These are phyloP conservation scores for Alternaria burnsii DNA, from an alignment of 2,329 filamentous ascomycete species.

Conservation along the genomic window DNA sequence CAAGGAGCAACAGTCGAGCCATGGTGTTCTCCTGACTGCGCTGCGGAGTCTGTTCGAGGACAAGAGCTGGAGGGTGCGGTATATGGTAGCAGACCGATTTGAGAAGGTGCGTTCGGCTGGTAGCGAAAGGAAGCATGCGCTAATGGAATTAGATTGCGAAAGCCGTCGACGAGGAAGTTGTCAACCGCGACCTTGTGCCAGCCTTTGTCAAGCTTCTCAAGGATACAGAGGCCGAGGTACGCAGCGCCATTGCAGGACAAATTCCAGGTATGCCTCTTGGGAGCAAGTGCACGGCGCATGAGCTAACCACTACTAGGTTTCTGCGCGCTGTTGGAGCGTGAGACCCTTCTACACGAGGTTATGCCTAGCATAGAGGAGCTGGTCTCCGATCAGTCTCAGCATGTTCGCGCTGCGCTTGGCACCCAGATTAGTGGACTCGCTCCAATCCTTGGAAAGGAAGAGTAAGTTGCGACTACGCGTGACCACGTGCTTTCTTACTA, in stretches of 20 bases:
- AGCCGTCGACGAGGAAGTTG: slow-evolving; percentile 96
- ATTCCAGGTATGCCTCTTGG: slow-evolving; percentile 72
- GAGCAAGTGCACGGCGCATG: slow-evolving; percentile 9
- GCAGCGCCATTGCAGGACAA: slow-evolving; percentile 95
- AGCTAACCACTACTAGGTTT: slow-evolving; percentile 70
- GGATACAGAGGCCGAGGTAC: slow-evolving; percentile 96
- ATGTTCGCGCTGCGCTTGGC: slow-evolving; percentile 92
- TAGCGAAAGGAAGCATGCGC: slow-evolving; percentile 28
- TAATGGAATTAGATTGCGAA: slow-evolving; percentile 80
- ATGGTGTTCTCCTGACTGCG: slow-evolving; percentile 89
- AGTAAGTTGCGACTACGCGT: slow-evolving; percentile 66
- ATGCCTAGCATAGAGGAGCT: slow-evolving; percentile 97
- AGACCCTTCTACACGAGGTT: slow-evolving; percentile 90
- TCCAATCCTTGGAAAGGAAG: slow-evolving; percentile 96
- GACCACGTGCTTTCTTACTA: slow-evolving; percentile 33
- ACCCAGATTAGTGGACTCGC: slow-evolving; percentile 97
- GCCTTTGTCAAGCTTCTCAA: slow-evolving; percentile 98
- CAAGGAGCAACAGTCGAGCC: slow-evolving; percentile 96
- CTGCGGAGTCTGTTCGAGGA: slow-evolving; percentile 95
- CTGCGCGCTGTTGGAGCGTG: slow-evolving; percentile 86
- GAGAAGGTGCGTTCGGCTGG: slow-evolving; percentile 74
- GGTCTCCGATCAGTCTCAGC: slow-evolving; percentile 94
- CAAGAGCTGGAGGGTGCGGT: slow-evolving; percentile 98
- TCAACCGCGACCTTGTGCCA: slow-evolving; percentile 91
- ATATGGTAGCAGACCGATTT: slow-evolving; percentile 98